Conservation (phyloP, 2,329 filamentous ascomycete species). For the Epichloe coenophiala region DNA sequence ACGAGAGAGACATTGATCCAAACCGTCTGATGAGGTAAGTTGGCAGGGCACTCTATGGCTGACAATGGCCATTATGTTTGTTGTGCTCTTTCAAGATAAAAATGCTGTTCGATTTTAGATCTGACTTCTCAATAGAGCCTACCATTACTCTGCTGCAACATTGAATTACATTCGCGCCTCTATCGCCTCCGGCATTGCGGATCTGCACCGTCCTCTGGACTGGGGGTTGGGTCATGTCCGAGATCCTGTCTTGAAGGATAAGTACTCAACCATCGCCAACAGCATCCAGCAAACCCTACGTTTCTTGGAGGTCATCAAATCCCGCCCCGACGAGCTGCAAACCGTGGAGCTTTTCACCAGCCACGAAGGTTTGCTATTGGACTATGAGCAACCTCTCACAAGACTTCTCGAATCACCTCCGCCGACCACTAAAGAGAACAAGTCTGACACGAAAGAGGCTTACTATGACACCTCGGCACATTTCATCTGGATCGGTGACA, state of each 20-base stretch:
- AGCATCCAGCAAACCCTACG: constrained; percentile 83
- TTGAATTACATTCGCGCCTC: constrained; percentile 85
- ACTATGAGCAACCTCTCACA: constrained; percentile 86
- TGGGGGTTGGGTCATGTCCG: constrained; percentile 89
- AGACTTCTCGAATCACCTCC: constrained; percentile 52
- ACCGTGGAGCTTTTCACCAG: constrained; percentile 93
- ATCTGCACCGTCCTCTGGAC: constrained; percentile 84
- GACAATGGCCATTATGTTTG: too few relatives aligned
- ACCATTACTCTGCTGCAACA: constrained; percentile 90
- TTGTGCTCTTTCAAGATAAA: neutral
- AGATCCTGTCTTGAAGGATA: constrained; percentile 67
- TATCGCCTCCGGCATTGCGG: constrained; percentile 76
- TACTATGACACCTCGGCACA: constrained; percentile 94
- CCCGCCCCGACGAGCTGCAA: constrained; percentile 69
- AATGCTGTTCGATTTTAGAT: neutral
- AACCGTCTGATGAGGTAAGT: constrained; percentile 58
- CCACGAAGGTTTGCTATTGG: constrained; percentile 84
- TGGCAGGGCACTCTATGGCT: neutral
- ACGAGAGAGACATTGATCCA: constrained; percentile 71
- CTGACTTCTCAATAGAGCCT: constrained; percentile 44
- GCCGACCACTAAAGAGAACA: constrained; percentile 14
- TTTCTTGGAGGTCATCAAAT: constrained; percentile 89
- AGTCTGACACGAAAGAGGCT: constrained; percentile 30
- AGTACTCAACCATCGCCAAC: constrained; percentile 73
- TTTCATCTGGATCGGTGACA: constrained; percentile 97